These are phyloP conservation scores for Thymus quinquecostatus DNA, from an alignment of 257 asterid genomes.

Conservation along the genomic window DNA sequence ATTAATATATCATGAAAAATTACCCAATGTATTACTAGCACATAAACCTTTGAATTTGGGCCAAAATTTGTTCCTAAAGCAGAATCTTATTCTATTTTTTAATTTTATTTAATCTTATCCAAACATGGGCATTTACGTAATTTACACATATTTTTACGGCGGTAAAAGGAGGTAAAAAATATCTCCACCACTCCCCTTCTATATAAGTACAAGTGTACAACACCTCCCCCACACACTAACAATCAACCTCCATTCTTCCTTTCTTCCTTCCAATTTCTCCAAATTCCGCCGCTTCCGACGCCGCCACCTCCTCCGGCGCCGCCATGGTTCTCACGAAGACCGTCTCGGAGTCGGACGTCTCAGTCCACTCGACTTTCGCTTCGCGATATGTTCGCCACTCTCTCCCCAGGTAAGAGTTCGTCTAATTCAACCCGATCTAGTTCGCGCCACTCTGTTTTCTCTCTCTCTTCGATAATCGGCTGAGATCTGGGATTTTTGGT, in stretches of 20 bases:
- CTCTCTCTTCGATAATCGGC: not conserved
- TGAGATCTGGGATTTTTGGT: not conserved
- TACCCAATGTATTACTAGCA: too few species aligned
- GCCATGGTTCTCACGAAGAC: constrained; percentile 66
- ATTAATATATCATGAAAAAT: too few species aligned
- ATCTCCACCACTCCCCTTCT: not conserved
- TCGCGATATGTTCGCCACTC: constrained; percentile 69
- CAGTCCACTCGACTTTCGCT: constrained; percentile 69
- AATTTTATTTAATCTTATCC: too few species aligned
- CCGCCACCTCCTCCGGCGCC: not conserved
- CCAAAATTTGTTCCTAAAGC: too few species aligned
- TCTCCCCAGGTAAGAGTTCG: constrained; percentile 57
- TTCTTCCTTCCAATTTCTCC: not conserved
- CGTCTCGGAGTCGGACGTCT: constrained; percentile 49
- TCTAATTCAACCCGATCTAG: not conserved
- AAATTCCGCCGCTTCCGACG: not conserved
- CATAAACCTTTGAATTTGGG: too few species aligned
- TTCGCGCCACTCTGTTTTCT: too few species aligned
- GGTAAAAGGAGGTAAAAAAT: not conserved
- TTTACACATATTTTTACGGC: not conserved
- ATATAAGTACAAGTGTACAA: not conserved
- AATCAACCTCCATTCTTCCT: not conserved
- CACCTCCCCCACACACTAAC: not conserved
- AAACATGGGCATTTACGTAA: too few species aligned
- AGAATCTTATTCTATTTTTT: too few species aligned